Evolutionary conservation across 192 early-diverging fungal genomes (phyloP), one percentile per base, ranked within the genome.

Genomic region (Glomus cerebriforme): DNA sequence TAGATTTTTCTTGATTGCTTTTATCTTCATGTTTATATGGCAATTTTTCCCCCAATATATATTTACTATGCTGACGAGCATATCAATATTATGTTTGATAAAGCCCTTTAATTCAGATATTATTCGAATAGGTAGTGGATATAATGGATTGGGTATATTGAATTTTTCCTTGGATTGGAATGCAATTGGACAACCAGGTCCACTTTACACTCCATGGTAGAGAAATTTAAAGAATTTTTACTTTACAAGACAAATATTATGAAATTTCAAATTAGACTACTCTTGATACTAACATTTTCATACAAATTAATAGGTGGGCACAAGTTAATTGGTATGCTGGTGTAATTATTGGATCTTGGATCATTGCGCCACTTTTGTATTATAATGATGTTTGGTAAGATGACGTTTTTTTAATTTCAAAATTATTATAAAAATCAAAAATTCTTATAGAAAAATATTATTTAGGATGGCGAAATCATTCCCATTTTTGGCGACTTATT

Each of bases 141-240:
- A 86, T 24, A 81, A 88, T 32, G 94, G 94, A 29, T 83, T 95
- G 43, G 94, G 94, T 8, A 87, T 94, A 63, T 83, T 91, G 34
- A 89, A 87, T 64, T 89, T 95, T 54, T 87, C 91, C 4, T 79
- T 95, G 17, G 94, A 96, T 83, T 96, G 94, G 94, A 90, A 85
- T 71, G 84, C 88, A 81, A 83, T 54, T 84, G 83, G 43, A 91
- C 93, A 15, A 77, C 32, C 39, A 26, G 60, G 45, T 29, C 64
- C 64, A 47, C 83, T 95, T 19, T 90, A 91, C 24, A 90, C 91
- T 34, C 95, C 95, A 59, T 96, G 87, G 88, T 88, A 43, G 22
- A 7, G 49, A n/a, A 73, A 13, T n/a, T n/a, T n/a, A n/a, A n/a
- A n/a, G n/a, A n/a, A n/a, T 27, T 22, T 29, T 58, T 3, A 29